Percentiles rank a stretch among this genome's conserved stretches.
phyloP scores from a whole-genome alignment of 2,329 filamentous ascomycete species.

The Helotiales sp. region DNA sequence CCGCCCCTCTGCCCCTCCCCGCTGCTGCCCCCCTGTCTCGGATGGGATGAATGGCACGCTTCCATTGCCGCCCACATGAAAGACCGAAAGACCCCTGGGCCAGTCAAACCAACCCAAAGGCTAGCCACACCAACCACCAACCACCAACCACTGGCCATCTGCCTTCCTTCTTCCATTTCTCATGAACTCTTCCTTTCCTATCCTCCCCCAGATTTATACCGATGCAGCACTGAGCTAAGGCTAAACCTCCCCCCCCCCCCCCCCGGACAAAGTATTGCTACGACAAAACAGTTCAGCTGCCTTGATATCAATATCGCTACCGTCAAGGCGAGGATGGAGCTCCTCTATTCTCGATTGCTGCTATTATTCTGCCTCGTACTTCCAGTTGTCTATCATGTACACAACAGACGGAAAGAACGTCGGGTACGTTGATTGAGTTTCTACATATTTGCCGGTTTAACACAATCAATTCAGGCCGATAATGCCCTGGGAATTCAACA shows the following conservation, averaged over 20 bases:
- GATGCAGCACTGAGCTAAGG: too few relatives aligned
- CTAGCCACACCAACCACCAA: too few relatives aligned
- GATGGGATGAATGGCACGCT: neutral
- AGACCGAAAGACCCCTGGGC: neutral
- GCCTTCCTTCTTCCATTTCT: neutral
- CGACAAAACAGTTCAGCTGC: too few relatives aligned
- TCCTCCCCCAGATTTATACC: neutral
- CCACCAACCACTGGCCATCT: neutral
- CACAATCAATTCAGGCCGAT: neutral
- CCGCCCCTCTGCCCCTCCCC: too few relatives aligned
- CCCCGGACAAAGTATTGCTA: too few relatives aligned
- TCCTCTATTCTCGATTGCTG: neutral
- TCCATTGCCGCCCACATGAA: neutral
- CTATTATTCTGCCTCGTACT: neutral
- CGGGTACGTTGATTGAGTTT: neutral
- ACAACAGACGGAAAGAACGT: neutral
- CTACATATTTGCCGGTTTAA: neutral
- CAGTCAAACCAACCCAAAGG: neutral
- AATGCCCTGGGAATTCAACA: neutral
- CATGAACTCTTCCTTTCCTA: too few relatives aligned
- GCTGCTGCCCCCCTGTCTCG: neutral
- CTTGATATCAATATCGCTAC: neutral
- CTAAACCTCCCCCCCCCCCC: too few relatives aligned
- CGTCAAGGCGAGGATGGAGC: neutral
- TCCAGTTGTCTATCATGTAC: neutral